Base-by-base conservation (phyloP, 352 stramenopile species). In the Globisporangium irregulare region DNA sequence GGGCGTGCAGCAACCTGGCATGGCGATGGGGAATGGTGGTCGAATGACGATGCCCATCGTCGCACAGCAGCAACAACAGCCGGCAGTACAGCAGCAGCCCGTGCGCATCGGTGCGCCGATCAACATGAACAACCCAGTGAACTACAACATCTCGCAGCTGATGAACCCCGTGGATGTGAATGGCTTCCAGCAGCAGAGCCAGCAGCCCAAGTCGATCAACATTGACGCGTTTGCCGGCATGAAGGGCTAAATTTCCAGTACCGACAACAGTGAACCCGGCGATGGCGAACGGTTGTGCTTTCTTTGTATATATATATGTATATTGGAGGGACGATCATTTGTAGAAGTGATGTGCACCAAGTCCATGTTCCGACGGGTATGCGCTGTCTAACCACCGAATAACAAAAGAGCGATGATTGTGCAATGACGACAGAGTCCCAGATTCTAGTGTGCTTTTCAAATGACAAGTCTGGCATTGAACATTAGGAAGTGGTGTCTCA, bases 61-160 rank as follows among this genome's bases (percentile, higher is more conserved):
- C 60, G 43, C 60, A 18, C 25, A 22, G 46, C 60, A 50, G 18
- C 43, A 60, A 20, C 54, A 60, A 8, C n/a, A 53, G 25, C 24
- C 62, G 14, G 32, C 8, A 34, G 63, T 29, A 15, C 34, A 41
- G 54, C 36, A 43, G 38, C 38, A 27, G 25, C 14, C 25, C 3
- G 25, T 60, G 55, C 55, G 55, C 20, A 5, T 61, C 29, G 20
- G 55, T 18, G 55, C 18, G 20, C 55, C 55, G 4, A 18, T 25
- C 56, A 62, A 62, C 56, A 62, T 50, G 61, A 59, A 25, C 61
- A 38, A 51, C 27, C n/a, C 48, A 38, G 83, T 85, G 32, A 94
- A 93, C 73, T 91, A 87, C 73, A 93, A 87, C 72, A 94, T 94
- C 61, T 93, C 87, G 12, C 81, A 91, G 67, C 70, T 93, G 51